A percentile compares a stretch with the other conserved stretches of the same genome.
Conservation (phyloP, 116 monocot genomes). For the Dioscorea cayenensis region DNA sequence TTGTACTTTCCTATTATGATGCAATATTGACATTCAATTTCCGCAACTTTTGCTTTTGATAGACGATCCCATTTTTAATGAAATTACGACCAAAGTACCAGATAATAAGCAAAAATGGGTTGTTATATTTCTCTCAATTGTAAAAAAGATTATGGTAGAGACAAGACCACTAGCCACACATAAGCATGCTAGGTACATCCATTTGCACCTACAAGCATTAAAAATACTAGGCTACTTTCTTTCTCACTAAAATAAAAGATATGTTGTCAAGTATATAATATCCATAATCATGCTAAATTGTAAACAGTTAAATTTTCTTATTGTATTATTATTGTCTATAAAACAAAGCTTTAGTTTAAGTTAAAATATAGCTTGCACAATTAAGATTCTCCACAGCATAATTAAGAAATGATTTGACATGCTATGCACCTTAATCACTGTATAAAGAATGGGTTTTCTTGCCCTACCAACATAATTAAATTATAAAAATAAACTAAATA, state of each 20-base stretch:
- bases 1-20: constrained; percentile 39
- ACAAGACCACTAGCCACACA: constrained; percentile 58
- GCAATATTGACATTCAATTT: constrained; percentile 63
- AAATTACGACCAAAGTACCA: constrained; percentile 92
- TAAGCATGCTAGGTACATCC: constrained; percentile 64
- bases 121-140: constrained; percentile 44
- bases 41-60: constrained; percentile 58
- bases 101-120: constrained; percentile 68
- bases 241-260: constrained; percentile 45
- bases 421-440: too few species aligned
- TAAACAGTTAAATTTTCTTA: too few species aligned
- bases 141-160: constrained; percentile 73
- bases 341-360: too few species aligned
- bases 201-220: constrained; percentile 70
- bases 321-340: too few species aligned
- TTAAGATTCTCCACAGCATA: too few species aligned
- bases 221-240: constrained; percentile 65
- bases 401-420: too few species aligned
- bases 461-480: too few species aligned
- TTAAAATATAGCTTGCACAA: too few species aligned
- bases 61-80: constrained; percentile 93
- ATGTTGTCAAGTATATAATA: too few species aligned
- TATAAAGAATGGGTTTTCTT: too few species aligned
- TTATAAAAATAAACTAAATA: too few species aligned
- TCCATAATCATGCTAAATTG: too few species aligned